Evolutionary conservation across 768 basidiomycete species (phyloP), one percentile per base, ranked within the genome.

Genomic region (Lanmaoa pseudosensibilis): DNA sequence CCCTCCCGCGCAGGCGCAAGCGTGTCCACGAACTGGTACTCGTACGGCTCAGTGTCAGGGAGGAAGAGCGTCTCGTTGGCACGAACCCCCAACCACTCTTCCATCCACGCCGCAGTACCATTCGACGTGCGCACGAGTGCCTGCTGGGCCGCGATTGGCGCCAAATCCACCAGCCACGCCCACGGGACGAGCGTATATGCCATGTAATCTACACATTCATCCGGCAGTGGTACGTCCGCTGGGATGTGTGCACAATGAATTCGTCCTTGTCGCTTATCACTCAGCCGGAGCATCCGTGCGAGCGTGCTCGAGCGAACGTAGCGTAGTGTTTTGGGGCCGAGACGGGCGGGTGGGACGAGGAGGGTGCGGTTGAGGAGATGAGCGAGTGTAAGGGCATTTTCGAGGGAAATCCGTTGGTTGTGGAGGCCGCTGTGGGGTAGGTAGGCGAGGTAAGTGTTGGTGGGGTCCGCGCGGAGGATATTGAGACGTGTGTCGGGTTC

Each of bases 381-480:
- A 2, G 90, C 79, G 49, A 93, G 80, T n/a, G 86, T 76, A 19
- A 92, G 79, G 3, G 89, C 92, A 64, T 94, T 94, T 73, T 93
- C 89, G 57, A 94, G 80, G 18, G 89, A 86, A 60, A 94, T 91
- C 34, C 90, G 85, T 73, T 93, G 90, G 69, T 91, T 93, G 71
- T 93, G 89, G 61, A 90, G 87, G 4, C 90, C 88, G 59, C 88
- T 90, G 68, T 93, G 90, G 13, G 91, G 90, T 19, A 93, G 77
- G 69, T 90, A 93, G 19, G 88, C 78, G 19, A 94, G 71, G 69
- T 80, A 93, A 50, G 68, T 74, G 57, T 77, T 77, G 13, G 69
- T 54, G 2, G 61, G 59, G 53, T 73, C 68, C 2, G 46, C 47
- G 21, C 53, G 57, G 44, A 62, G 54, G 1, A 36, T 13, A 10